Conservation (phyloP, 2,329 filamentous ascomycete species). For the Fusarium illudens region DNA sequence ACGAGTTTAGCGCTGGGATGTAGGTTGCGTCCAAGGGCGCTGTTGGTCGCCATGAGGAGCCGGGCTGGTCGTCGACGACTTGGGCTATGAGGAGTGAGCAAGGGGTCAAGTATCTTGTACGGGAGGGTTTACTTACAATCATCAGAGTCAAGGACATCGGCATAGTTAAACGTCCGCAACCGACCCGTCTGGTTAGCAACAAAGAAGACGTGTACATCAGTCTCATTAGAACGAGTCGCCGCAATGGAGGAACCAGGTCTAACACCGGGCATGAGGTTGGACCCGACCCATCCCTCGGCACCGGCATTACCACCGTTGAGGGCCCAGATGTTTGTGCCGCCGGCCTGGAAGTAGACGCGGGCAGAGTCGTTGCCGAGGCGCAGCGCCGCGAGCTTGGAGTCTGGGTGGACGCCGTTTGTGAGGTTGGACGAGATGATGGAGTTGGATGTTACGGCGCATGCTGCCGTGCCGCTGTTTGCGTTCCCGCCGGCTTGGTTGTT, state of each 20-base stretch:
- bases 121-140: neutral
- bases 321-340: slow-evolving; percentile 19
- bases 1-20: slow-evolving; percentile 12
- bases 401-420: slow-evolving; percentile 17
- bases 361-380: slow-evolving; percentile 14
- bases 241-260: slow-evolving; percentile 19
- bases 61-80: slow-evolving; percentile 13
- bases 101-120: neutral
- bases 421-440: slow-evolving; percentile 24
- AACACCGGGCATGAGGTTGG: slow-evolving; percentile 5
- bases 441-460: slow-evolving; percentile 26
- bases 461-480: neutral
- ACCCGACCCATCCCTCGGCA: slow-evolving; percentile 9
- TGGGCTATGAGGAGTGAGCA: neutral
- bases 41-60: slow-evolving; percentile 17
- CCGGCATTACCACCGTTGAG: slow-evolving; percentile 8
- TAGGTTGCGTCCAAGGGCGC: slow-evolving; percentile 20
- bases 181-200: slow-evolving; percentile 16
- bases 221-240: slow-evolving; percentile 8
- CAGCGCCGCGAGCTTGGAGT: slow-evolving; percentile 27
- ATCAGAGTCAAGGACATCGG: slow-evolving; percentile 3
- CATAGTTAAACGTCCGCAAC: slow-evolving; percentile 14
- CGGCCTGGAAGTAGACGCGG: slow-evolving; percentile 30
- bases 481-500: neutral
- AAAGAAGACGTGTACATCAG: slow-evolving; percentile 22